These are phyloP conservation scores for Beauveria varroae DNA, from an alignment of 2,329 filamentous ascomycete genomes.

Conservation along the genomic window DNA sequence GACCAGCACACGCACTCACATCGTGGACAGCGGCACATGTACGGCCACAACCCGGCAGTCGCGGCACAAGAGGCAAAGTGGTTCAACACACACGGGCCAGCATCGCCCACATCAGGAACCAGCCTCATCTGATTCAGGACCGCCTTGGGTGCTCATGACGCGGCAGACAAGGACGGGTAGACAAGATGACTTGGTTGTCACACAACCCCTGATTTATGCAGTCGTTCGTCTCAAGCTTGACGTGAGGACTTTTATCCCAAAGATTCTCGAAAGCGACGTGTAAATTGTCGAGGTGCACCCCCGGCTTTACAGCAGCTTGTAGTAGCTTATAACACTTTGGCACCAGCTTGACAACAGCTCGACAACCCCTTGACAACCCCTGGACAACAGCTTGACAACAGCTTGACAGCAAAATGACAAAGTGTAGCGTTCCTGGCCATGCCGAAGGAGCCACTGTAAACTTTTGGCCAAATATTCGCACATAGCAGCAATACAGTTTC, in stretches of 20 bases:
- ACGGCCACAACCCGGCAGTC: constrained; percentile 5
- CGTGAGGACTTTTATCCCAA: no score
- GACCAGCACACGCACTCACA: not conserved
- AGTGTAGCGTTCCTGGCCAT: no score
- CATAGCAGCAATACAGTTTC: no score
- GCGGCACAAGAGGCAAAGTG: not conserved
- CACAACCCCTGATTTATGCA: not conserved
- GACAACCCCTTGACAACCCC: no score
- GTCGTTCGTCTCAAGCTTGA: not conserved
- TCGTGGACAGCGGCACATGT: constrained; percentile 1
- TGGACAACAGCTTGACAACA: no score
- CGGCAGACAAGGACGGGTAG: not conserved
- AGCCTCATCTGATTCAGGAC: not conserved
- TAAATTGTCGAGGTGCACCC: not conserved
- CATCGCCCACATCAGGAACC: not conserved
- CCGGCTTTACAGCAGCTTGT: no score
- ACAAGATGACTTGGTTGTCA: not conserved
- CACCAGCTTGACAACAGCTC: no score
- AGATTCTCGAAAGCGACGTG: not conserved
- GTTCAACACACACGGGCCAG: not conserved
- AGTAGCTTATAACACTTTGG: not conserved
- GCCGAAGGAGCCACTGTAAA: no score
- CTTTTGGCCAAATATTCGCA: no score
- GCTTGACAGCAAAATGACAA: no score
- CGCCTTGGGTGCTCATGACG: not conserved